Percentiles rank a stretch among this genome's conserved stretches.
Conservation (phyloP, 2,329 filamentous ascomycete genomes). For the Sporothrix dimorphospora region DNA sequence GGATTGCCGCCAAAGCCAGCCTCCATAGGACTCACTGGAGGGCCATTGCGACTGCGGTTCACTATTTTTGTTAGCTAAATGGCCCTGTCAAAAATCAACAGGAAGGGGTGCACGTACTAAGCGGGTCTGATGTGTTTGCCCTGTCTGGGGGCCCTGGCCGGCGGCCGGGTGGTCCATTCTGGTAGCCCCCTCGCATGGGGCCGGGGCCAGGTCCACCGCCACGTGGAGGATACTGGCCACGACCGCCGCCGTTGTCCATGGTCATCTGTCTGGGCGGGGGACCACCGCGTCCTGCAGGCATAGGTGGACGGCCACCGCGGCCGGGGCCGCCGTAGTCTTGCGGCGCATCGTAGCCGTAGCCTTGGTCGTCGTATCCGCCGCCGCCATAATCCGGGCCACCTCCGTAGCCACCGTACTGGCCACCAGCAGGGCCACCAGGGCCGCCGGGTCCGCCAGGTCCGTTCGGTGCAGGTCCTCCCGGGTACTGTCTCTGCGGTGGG, state of each 20-base stretch:
- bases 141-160: constrained; percentile 44
- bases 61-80: constrained; percentile 27
- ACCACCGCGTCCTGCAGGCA: constrained; percentile 51
- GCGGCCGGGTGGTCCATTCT: constrained; percentile 42
- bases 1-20: constrained; percentile 47
- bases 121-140: constrained; percentile 46
- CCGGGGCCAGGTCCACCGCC: constrained; percentile 42
- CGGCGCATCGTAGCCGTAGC: constrained; percentile 50
- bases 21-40: constrained; percentile 36
- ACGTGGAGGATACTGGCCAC: constrained; percentile 46
- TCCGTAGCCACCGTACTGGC: constrained; percentile 42
- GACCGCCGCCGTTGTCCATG: constrained; percentile 40
- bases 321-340: constrained; percentile 52
- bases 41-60: constrained; percentile 40
- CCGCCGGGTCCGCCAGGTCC: constrained; percentile 39
- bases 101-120: constrained; percentile 41
- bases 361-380: constrained; percentile 48
- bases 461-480: constrained; percentile 36
- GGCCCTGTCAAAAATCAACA: background rate
- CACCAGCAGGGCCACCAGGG: constrained; percentile 9
- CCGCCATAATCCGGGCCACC: constrained; percentile 41
- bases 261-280: constrained; percentile 48
- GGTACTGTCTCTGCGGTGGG: constrained; percentile 45
- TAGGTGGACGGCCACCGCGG: constrained; percentile 48
- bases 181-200: constrained; percentile 43